A percentile compares a stretch with the other conserved stretches of the same genome.
phyloP scores from a whole-genome alignment of 345 rosid genomes.

The Dipteronia dyeriana region DNA sequence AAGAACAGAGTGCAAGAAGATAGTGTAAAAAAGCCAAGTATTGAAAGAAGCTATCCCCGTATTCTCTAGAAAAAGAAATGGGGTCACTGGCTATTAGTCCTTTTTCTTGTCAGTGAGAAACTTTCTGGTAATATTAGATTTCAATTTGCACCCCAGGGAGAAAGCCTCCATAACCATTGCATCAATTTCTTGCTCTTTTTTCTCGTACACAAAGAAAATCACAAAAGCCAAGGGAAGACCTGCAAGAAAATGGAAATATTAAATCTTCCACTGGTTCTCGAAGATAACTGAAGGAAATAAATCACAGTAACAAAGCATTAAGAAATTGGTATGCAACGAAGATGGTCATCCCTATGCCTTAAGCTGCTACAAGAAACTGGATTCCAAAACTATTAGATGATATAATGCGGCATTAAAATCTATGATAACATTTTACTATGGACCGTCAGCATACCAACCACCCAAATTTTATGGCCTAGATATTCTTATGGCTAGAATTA shows the following conservation, averaged over 20 bases:
- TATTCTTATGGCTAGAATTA: constrained; percentile 2
- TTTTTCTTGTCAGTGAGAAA: constrained; percentile 41
- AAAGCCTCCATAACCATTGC: constrained; percentile 39
- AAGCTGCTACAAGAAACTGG: not conserved
- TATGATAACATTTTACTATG: not conserved
- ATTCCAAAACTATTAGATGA: not conserved
- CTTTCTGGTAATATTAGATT: constrained; percentile 46
- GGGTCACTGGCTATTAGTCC: constrained; percentile 29
- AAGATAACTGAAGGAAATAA: constrained; percentile 1
- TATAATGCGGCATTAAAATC: not conserved
- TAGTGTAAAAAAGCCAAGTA: not conserved
- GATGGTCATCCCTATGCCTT: not conserved
- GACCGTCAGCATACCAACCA: not conserved
- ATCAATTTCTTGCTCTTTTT: constrained; percentile 68
- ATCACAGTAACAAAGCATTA: not conserved
- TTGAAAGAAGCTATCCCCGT: not conserved
- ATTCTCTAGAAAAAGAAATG: too few species aligned
- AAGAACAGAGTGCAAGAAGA: not conserved
- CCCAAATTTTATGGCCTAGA: not conserved
- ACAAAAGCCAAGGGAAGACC: constrained; percentile 65
- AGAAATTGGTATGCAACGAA: constrained; percentile 1
- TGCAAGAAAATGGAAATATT: constrained; percentile 29
- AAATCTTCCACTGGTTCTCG: not conserved
- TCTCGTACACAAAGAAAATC: constrained; percentile 60
- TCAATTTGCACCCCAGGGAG: constrained; percentile 46